Base-by-base conservation (phyloP, 202 grass and related monocot species). In the Schoenoplectus triqueter region DNA sequence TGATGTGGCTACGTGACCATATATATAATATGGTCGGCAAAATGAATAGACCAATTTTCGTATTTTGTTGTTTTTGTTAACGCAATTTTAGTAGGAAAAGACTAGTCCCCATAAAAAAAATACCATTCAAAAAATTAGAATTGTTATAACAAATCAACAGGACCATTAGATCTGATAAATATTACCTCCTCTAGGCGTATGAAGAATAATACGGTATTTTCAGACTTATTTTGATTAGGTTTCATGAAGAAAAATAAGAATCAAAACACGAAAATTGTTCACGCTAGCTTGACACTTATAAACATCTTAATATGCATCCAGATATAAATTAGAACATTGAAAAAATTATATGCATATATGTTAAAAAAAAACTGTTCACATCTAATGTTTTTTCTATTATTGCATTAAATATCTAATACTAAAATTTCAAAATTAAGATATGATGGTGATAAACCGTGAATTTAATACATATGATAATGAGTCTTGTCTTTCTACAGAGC, bases 11-110 rank as follows among this genome's bases (percentile, higher is more conserved):
- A 6, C 1, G 59, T 18, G 15, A 62, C 17, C 56, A 15, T 18
- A 5, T 2, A 62, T 62, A 17, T 64, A 64, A 64, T 40, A 67
- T 71, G 47, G 42, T 71, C 68, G 68, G 68, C 41, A 46, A 71
- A 7, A 71, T 49, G 42, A 6, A 72, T 68, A 41, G 40, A 72
- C 14, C 31, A 31, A 31, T 31, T 31, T 31, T 31, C 31, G 1
- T 31, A 31, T 31, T 31, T 31, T 31, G 31, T 31, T 31, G 31
- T 31, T 31, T 31, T 31, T 31, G 31, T 31, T 31, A 31, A 31
- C 31, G 31, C 31, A 31, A 31, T 31, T 31, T 31, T 31, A 31
- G 31, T 31, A 31, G 31, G 31, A 72, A 48, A 17, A 9, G 47
- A 11, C 2, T 31, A 31, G 31, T 31, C 31, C 31, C 31, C 31